Percentiles rank a stretch among this genome's conserved stretches.
phyloP scores from a whole-genome alignment of 495 filamentous ascomycete species.

The Aspergillus conjunctus region DNA sequence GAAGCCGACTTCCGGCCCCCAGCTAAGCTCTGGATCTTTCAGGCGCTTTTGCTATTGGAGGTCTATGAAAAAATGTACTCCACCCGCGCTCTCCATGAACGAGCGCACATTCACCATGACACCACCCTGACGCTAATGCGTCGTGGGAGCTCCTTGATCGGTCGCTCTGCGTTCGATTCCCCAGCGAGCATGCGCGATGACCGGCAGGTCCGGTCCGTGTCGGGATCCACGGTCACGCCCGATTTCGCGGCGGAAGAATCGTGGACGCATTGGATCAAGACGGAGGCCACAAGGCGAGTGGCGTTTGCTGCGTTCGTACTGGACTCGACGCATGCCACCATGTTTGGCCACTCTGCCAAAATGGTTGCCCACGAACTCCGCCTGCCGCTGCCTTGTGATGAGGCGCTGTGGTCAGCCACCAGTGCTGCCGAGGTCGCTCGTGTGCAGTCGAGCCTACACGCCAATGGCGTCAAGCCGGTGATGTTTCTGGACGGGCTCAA shows the following conservation, averaged over 20 bases:
- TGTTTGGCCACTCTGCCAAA: constrained; percentile 96
- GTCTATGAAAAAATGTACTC: constrained; percentile 97
- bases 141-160: constrained; percentile 86
- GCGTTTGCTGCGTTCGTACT: constrained; percentile 96
- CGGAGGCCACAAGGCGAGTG: constrained; percentile 84
- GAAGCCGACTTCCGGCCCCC: constrained; percentile 90
- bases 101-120: constrained; percentile 95
- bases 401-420: constrained; percentile 89
- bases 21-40: constrained; percentile 97
- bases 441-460: constrained; percentile 78
- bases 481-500: constrained; percentile 93
- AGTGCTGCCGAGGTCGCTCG: constrained; percentile 85
- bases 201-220: constrained; percentile 48
- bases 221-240: constrained; percentile 61
- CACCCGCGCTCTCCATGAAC: constrained; percentile 86
- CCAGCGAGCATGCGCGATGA: constrained; percentile 79
- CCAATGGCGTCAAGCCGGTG: constrained; percentile 81
- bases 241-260: constrained; percentile 78
- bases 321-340: constrained; percentile 94
- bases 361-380: constrained; percentile 98
- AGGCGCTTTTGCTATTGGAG: constrained; percentile 85
- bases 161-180: constrained; percentile 83
- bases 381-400: constrained; percentile 89
- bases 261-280: constrained; percentile 97
- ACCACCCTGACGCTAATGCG: constrained; percentile 96